Conservation (phyloP, 2,329 filamentous ascomycete species). For the Simplicillium sp. region DNA sequence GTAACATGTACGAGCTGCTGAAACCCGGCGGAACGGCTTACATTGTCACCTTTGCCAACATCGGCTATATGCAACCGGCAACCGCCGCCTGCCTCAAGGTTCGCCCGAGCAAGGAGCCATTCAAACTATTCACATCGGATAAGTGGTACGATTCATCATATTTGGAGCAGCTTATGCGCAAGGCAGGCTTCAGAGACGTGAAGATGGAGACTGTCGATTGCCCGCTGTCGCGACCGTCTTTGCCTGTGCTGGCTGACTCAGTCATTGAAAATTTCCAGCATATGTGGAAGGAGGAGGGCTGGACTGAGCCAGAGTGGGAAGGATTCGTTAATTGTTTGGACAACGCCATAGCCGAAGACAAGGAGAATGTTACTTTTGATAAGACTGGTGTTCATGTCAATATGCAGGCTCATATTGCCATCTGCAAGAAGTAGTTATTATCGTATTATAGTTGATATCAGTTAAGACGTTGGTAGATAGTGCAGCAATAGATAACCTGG, state of each 20-base stretch:
- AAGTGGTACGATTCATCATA: not conserved
- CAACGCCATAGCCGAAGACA: not conserved
- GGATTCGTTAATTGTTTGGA: not conserved
- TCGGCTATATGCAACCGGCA: not conserved
- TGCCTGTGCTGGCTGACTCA: not conserved
- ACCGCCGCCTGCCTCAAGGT: not conserved
- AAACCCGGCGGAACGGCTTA: not conserved
- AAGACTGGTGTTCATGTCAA: not conserved
- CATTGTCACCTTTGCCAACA: not conserved
- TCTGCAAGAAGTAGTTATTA: not conserved
- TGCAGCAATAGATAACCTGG: too few relatives aligned
- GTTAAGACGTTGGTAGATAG: too few relatives aligned
- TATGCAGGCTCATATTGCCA: not conserved
- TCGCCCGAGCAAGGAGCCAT: not conserved
- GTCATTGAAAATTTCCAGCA: not conserved
- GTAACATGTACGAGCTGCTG: not conserved
- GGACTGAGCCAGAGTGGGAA: not conserved
- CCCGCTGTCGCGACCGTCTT: not conserved
- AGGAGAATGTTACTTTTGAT: not conserved
- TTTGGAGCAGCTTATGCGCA: not conserved
- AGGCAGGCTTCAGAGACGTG: not conserved
- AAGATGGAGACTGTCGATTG: not conserved
- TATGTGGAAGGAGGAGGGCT: not conserved
- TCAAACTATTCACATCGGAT: not conserved
- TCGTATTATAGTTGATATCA: too few relatives aligned